A percentile compares a stretch with the other conserved stretches of the same genome.
phyloP scores from a whole-genome alignment of 2,329 filamentous ascomycete genomes.

The Penicillium sp. region DNA sequence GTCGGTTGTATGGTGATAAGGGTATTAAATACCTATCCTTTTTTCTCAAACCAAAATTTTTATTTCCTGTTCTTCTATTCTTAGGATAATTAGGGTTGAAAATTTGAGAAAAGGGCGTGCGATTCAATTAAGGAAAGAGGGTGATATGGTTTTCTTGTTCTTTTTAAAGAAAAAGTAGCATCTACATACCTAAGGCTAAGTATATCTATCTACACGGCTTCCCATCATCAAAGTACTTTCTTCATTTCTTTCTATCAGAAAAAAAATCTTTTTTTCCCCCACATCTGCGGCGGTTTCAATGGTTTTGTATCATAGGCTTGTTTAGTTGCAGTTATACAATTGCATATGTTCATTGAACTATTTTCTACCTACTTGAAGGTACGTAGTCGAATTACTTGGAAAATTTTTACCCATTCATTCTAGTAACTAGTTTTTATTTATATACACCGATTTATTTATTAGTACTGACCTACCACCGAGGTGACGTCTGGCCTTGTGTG shows the following conservation, averaged over 20 bases:
- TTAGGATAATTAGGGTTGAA: neutral
- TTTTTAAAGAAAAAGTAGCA: neutral
- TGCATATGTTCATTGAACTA: neutral
- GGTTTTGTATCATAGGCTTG: neutral
- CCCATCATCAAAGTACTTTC: neutral
- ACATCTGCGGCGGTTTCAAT: neutral
- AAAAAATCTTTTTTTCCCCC: too few relatives aligned
- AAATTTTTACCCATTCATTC: too few relatives aligned
- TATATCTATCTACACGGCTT: neutral
- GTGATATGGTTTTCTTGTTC: neutral
- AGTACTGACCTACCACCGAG: neutral
- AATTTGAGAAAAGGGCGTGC: neutral
- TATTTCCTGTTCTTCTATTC: neutral
- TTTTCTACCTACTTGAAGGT: neutral
- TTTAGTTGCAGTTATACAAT: neutral
- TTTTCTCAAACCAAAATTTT: neutral
- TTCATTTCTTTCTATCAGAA: neutral
- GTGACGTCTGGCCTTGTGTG: constrained; percentile 20
- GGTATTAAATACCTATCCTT: neutral
- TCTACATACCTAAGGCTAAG: neutral
- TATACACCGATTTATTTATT: neutral
- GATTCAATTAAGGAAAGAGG: neutral
- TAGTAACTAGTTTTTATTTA: too few relatives aligned
- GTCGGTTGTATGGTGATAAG: constrained; percentile 6
- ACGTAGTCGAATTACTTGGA: too few relatives aligned